Evolutionary conservation across 116 monocot genomes (phyloP).

Genomic region (Cymodocea nodosa): DNA sequence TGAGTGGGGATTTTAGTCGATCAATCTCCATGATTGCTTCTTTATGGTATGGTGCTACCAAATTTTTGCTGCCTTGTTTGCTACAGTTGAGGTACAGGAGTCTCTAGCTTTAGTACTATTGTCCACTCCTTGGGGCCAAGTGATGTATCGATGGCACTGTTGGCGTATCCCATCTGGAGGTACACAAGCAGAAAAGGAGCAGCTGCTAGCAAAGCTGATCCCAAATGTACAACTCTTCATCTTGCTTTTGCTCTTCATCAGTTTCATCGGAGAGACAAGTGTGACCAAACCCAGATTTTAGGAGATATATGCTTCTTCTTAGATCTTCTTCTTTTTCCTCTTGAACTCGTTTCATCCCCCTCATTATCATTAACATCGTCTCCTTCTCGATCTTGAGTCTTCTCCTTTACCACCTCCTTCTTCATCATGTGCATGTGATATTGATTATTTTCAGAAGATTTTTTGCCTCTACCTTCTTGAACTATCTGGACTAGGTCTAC

Average conservation of each 20-base stretch:
- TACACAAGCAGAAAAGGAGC: neutral
- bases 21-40: neutral
- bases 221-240: neutral
- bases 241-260: neutral
- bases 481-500: too few species aligned
- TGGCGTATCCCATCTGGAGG: neutral
- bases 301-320: neutral
- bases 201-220: neutral
- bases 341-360: neutral
- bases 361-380: neutral
- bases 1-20: too few species aligned
- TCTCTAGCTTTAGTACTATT: neutral
- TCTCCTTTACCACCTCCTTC: too few species aligned
- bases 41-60: neutral
- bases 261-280: neutral
- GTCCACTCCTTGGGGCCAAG: neutral
- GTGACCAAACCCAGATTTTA: neutral
- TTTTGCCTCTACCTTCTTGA: too few species aligned
- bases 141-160: neutral
- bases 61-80: neutral
- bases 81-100: slow-evolving; percentile 4
- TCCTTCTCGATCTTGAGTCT: too few species aligned
- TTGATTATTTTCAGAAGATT: too few species aligned
- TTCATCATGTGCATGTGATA: too few species aligned
- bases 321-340: too few species aligned